Base-by-base conservation (phyloP, 2,329 filamentous ascomycete genomes). In the Aspergillus udagawae region DNA sequence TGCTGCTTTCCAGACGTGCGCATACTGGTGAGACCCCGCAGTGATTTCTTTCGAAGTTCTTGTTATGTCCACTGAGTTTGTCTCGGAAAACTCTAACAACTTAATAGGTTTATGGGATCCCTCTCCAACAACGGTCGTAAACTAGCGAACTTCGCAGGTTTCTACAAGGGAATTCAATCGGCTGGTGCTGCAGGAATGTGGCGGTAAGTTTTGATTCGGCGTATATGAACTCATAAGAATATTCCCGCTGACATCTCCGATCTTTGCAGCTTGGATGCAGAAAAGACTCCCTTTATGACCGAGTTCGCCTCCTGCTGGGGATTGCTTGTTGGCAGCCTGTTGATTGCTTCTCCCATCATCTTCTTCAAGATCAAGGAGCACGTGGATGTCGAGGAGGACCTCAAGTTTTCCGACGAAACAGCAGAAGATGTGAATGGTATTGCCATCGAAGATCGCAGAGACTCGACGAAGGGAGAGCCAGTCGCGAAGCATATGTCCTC, bases 101-200 rank as follows among this genome's bases (percentile, higher is more conserved):
- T 2, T 44, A 25, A 25, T 52, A 89, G 87, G 87, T 92, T 89
- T 79, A 96, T 97, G 89, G 93, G 93, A 52, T 85, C 92, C 7
- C 82, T 97, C 47, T 92, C 90, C 70, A 97, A 97, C 83, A 96
- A 93, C 62, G 86, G 90, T 59, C 91, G 92, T 73, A 93, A 92
- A 74, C 84, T 93, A 28, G 92, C 93, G 77, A 96, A 97, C 80
- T 89, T 93, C 69, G 89, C 91, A 45, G 92, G 90, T 61, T 92
- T 90, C 80, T 94, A 94, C 83, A 94, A 94, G 79, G 88, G 88
- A 52, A 89, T 96, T 62, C 91, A 96, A 74, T 93, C 90, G n/a
- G 90, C 90, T 20, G 91, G 91, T 65, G 86, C 87, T 3, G 91
- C 89, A 57, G 83, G 75, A 54, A 77, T 75, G 59, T 79, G 73